These are phyloP conservation scores for Primulina eburnea DNA, from an alignment of 257 asterid genomes.

Conservation along the genomic window DNA sequence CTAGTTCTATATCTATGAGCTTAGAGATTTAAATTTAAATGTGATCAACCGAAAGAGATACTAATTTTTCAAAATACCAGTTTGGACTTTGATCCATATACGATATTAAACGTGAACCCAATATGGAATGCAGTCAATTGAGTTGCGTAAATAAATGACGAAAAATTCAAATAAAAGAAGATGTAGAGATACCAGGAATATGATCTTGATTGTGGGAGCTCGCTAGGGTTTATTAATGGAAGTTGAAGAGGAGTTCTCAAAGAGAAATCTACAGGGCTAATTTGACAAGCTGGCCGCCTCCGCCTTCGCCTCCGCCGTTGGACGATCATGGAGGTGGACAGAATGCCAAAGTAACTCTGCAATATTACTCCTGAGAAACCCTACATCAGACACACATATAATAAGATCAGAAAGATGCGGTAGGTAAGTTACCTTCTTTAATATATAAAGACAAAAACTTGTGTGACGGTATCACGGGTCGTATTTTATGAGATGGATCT, in stretches of 20 bases:
- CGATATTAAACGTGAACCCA: too few species aligned
- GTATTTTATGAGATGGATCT: too few species aligned
- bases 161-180: background rate
- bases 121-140: background rate
- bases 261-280: slow-evolving; percentile 46
- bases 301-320: background rate
- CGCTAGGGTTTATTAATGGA: background rate
- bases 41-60: too few species aligned
- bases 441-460: too few species aligned
- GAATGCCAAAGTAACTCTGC: slow-evolving; percentile 68
- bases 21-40: too few species aligned
- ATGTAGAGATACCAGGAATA: background rate
- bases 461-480: too few species aligned
- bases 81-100: too few species aligned
- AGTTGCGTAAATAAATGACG: too few species aligned
- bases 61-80: too few species aligned
- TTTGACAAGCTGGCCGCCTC: slow-evolving; percentile 65
- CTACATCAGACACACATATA: slow-evolving; percentile 5
- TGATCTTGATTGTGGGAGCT: too few species aligned
- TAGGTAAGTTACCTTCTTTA: background rate
- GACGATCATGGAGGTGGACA: slow-evolving; percentile 54
- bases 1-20: too few species aligned
- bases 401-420: background rate
- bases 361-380: slow-evolving; percentile 43
- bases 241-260: slow-evolving; percentile 26